Base-by-base conservation (phyloP, 2,329 filamentous ascomycete species). In the Chaetomiaceae sp. region DNA sequence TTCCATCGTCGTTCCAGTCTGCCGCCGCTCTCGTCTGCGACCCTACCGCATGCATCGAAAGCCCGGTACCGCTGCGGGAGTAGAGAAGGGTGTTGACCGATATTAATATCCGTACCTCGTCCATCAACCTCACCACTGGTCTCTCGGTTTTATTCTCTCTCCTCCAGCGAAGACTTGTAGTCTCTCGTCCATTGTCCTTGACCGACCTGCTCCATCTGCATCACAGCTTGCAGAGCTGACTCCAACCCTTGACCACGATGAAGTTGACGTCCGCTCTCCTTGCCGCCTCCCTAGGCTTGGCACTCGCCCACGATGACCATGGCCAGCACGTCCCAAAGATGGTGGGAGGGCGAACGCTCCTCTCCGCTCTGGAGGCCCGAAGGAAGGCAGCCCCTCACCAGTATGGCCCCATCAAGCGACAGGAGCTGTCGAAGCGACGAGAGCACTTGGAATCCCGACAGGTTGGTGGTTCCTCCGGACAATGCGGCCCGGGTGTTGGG, bases 401-500 rank as follows among this genome's bases (percentile, higher is more conserved):
- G 18, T 34, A 38, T 10, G 41, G 34, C 10, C 22, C 18, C 22
- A 40, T 42, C 17, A 38, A 30, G 27, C 38, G 19, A 38, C 48
- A 45, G 2, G 35, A 38, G 17, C 8, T 38, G 27, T 26, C 51
- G 17, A 49, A 36, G 20, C 32, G 20, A 43, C 32, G n/a, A 32
- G 30, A 19, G 7, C 41, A 9, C 18, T 26, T 57, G 3, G 35
- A 49, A 3, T 49, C 45, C 30, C 52, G 60, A 8, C 57, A 60
- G 22, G 49, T 47, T 10, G 55, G 54, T 27, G 56, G 56, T 22
- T 54, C 43, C 8, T 55, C 58, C 27, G 51, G 45, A 0, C 47
- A 51, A 20, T 67, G 65, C 20, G 65, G 65, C 3, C 42, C 53
- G 2, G 51, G 50, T 0, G 17, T 50, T 19, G 63, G 61, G 9